Percentiles rank a stretch among this genome's conserved stretches.
Conservation (phyloP, 202 grass and related monocot genomes). For the Sporobolus alterniflorus region DNA sequence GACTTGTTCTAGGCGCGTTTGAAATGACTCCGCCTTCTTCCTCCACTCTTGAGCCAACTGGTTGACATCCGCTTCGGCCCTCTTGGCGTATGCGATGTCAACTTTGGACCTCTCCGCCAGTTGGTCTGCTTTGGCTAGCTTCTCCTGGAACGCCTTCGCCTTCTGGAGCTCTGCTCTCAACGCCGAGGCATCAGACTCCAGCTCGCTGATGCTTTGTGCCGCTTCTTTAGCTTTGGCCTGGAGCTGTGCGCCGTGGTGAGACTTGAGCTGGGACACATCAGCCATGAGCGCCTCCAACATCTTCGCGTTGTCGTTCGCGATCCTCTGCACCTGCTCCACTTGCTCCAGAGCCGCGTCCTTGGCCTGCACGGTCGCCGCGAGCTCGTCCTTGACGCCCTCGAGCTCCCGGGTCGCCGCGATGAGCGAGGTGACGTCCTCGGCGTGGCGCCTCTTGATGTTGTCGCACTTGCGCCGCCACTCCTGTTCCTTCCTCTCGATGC, state of each 20-base stretch:
- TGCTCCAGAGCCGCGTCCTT: constrained; percentile 45
- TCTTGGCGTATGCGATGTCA: constrained; percentile 64
- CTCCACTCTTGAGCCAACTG: constrained; percentile 57
- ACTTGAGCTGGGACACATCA: constrained; percentile 52
- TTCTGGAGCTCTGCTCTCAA: constrained; percentile 53
- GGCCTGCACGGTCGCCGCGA: constrained; percentile 42
- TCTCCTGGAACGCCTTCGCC: constrained; percentile 49
- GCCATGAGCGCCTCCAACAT: constrained; percentile 48
- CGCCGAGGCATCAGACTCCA: constrained; percentile 34
- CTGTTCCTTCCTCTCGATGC: constrained; percentile 61
- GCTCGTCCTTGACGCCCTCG: constrained; percentile 51
- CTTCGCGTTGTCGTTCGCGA: constrained; percentile 46
- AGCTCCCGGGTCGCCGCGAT: constrained; percentile 60
- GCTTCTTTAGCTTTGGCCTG: constrained; percentile 50
- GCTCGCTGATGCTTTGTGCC: constrained; percentile 35
- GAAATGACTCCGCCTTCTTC: constrained; percentile 40
- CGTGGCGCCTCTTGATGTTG: constrained; percentile 51
- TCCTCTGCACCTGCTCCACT: constrained; percentile 50
- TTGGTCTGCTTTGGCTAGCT: constrained; percentile 43
- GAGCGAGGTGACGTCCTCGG: constrained; percentile 54
- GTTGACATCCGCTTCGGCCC: constrained; percentile 54
- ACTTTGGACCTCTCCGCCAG: constrained; percentile 48
- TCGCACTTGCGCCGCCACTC: constrained; percentile 64
- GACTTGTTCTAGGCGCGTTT: constrained; percentile 43
- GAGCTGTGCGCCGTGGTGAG: constrained; percentile 36